Conservation (phyloP, 805 yeast species). For the Kodamaea neixiangensis region DNA sequence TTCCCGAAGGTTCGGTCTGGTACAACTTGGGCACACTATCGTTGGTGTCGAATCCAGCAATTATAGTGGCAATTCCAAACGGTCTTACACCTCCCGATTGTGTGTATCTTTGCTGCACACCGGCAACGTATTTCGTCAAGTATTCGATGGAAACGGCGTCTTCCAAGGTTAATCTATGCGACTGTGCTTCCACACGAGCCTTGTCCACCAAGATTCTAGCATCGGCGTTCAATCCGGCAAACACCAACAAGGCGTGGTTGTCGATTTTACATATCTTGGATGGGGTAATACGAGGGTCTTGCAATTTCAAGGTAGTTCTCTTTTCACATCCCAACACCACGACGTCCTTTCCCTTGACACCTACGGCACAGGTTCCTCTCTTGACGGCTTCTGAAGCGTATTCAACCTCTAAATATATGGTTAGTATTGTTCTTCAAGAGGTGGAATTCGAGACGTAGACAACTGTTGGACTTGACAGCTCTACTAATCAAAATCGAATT, state of each 20-base stretch:
- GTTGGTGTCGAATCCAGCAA: slow-evolving; percentile 92
- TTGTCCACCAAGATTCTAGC: slow-evolving; percentile 92
- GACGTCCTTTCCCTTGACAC: slow-evolving; percentile 84
- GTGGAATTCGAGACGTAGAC: neutral
- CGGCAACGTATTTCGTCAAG: slow-evolving; percentile 93
- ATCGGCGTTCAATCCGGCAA: slow-evolving; percentile 98
- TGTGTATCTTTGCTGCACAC: slow-evolving; percentile 94
- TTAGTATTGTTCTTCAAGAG: slow-evolving; percentile 25
- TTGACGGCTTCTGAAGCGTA: slow-evolving; percentile 97
- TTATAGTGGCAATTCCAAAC: slow-evolving; percentile 91
- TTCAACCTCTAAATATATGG: slow-evolving; percentile 68
- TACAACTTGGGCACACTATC: slow-evolving; percentile 80
- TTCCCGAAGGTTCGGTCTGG: slow-evolving; percentile 97
- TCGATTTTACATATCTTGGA: slow-evolving; percentile 91
- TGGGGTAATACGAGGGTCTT: slow-evolving; percentile 95
- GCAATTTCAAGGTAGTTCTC: slow-evolving; percentile 91
- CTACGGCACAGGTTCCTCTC: slow-evolving; percentile 97
- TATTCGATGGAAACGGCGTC: slow-evolving; percentile 92
- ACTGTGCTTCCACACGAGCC: slow-evolving; percentile 96
- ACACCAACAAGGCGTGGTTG: slow-evolving; percentile 86
- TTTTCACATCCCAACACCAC: slow-evolving; percentile 97
- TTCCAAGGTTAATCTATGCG: slow-evolving; percentile 89
- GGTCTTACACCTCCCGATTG: slow-evolving; percentile 99
- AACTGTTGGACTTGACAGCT: too few species aligned
- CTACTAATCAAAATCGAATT: too few species aligned